Evolutionary conservation across 2,329 filamentous ascomycete genomes (phyloP).

Genomic region (Fusarium stilboides): DNA sequence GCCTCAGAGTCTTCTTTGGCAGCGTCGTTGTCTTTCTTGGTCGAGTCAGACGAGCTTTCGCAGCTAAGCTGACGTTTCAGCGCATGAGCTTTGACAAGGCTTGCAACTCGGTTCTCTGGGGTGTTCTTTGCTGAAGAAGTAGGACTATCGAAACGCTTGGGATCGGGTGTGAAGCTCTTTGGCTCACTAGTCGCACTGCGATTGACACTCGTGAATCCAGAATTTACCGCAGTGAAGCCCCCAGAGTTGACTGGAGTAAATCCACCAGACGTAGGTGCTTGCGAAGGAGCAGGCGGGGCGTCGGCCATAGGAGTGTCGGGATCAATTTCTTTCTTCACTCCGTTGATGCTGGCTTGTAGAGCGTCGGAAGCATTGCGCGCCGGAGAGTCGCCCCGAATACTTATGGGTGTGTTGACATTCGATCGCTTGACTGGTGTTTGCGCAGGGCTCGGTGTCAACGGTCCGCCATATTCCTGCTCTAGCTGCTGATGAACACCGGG

Average conservation of each 20-base stretch:
- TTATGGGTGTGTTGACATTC: slow-evolving; percentile 71
- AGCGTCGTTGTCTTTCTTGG: slow-evolving; percentile 63
- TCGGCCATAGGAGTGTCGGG: slow-evolving; percentile 66
- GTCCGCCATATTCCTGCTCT: slow-evolving; percentile 92
- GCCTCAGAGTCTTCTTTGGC: slow-evolving; percentile 74
- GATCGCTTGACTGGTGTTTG: slow-evolving; percentile 80
- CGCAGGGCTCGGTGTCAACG: slow-evolving; percentile 82
- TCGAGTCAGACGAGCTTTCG: slow-evolving; percentile 64
- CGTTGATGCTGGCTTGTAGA: slow-evolving; percentile 65
- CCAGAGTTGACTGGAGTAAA: slow-evolving; percentile 64
- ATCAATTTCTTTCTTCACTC: slow-evolving; percentile 62
- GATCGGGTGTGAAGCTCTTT: slow-evolving; percentile 74
- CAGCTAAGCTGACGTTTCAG: slow-evolving; percentile 84
- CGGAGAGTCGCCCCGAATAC: slow-evolving; percentile 76
- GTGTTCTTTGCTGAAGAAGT: slow-evolving; percentile 75
- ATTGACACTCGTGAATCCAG: slow-evolving; percentile 78
- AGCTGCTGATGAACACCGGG: slow-evolving; percentile 97
- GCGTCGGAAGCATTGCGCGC: slow-evolving; percentile 70
- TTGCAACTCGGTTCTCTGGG: slow-evolving; percentile 73
- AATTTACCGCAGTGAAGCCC: slow-evolving; percentile 80
- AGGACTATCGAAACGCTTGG: slow-evolving; percentile 74
- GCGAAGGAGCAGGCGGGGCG: slow-evolving; percentile 55
- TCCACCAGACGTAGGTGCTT: slow-evolving; percentile 60
- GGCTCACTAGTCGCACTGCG: slow-evolving; percentile 59
- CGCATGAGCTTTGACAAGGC: slow-evolving; percentile 66